Base-by-base conservation (phyloP, 1,139 yeast genomes). In the Pichia terricola region DNA sequence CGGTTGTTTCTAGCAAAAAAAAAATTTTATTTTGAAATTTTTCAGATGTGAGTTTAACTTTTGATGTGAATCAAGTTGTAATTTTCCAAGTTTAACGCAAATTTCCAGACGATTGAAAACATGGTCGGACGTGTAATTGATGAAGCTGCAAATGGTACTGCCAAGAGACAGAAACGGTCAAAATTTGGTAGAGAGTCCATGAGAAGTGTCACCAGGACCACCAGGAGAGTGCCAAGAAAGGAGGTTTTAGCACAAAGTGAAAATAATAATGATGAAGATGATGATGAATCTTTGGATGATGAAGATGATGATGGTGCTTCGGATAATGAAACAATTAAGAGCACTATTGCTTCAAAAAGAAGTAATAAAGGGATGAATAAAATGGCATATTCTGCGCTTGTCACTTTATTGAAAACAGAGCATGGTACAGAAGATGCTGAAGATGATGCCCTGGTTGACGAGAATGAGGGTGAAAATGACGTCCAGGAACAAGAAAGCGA, bases 331-430 rank as follows among this genome's bases (percentile, higher is more conserved):
- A 10, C 35, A 10, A 2, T 7, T 7, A 30, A 30, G 10, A 30
- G 32, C 10, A 50, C 49, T 10, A 49, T 49, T 43, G 51, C 52
- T 3, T 34, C 45, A 3, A 49, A 42, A 35, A 45, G 53, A 38
- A 58, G 52, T 11, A 60, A 47, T 53, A 38, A 63, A 61, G 39
- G 59, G 60, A 44, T 69, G 70, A 46, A 50, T 31, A 50, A 47
- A 7, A 68, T 72, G 58, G 91, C 94, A 0, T 86, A 86, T 59
- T 74, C 77, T 54, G 95, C 95, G 0, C 66, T 88, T 43, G 65
- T 88, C 58, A 81, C 94, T 0, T 69, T 86, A 43, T 67, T 87
- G 47, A 72, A 72, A 40, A 67, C 77, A 3, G 59, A 63, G 28
- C 50, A 50, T 38, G 54, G 53, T 41, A n/a, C 49, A 44, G 22